These are phyloP conservation scores for Prunella vulgaris DNA, from an alignment of 257 asterid species.

Conservation along the genomic window DNA sequence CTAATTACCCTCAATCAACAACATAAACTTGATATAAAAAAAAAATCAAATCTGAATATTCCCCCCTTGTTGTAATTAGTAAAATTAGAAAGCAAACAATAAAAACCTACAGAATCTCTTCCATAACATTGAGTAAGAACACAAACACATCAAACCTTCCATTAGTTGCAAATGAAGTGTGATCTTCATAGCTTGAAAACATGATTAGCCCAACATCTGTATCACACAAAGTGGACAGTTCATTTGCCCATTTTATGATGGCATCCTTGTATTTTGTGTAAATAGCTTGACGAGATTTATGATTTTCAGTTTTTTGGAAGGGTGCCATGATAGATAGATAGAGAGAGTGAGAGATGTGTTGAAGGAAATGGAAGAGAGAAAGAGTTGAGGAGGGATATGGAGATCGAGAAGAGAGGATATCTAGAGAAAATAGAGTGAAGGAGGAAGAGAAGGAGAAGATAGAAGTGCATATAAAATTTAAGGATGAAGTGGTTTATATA, in stretches of 20 bases:
- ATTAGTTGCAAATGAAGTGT: not conserved
- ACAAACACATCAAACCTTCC: not conserved
- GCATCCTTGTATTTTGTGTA: not conserved
- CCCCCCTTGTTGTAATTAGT: not conserved
- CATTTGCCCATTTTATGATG: not conserved
- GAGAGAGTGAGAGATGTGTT: too few species aligned
- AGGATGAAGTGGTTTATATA: too few species aligned
- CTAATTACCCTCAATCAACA: too few species aligned
- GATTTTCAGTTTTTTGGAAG: not conserved
- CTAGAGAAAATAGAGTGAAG: too few species aligned
- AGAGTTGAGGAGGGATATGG: too few species aligned
- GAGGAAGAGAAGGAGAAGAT: too few species aligned
- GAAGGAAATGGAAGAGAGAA: too few species aligned
- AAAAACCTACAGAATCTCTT: not conserved
- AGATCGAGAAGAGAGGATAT: not conserved
- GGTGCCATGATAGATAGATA: not conserved
- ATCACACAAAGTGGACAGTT: not conserved
- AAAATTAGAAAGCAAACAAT: too few species aligned
- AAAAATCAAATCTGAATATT: too few species aligned
- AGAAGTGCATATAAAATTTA: too few species aligned
- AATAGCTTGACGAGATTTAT: not conserved
- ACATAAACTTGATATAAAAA: too few species aligned
- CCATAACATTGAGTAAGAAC: not conserved
- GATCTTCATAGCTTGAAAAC: not conserved
- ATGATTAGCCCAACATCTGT: not conserved